phyloP scores from a whole-genome alignment of 768 basidiomycete genomes.

The Lentinula aciculospora region DNA sequence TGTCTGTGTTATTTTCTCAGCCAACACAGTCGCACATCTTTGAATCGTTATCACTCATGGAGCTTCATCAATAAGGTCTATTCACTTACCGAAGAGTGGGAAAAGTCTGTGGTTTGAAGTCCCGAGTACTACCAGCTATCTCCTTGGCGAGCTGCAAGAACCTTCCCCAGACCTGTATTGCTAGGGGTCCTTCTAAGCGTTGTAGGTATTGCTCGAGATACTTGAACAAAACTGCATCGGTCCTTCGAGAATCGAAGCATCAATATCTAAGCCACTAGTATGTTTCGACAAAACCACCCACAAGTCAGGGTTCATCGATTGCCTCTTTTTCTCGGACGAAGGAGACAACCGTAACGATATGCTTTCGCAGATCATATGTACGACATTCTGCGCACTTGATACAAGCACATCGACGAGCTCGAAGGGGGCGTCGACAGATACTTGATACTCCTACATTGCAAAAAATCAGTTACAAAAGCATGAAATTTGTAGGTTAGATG shows the following conservation, averaged over 20 bases:
- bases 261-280: constrained; percentile 7
- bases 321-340: constrained; percentile 56
- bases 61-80: not conserved
- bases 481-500: not conserved
- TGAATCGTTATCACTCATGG: constrained; percentile 3
- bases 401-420: constrained; percentile 81
- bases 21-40: constrained; percentile 73
- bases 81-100: constrained; percentile 59
- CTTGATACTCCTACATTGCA: constrained; percentile 27
- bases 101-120: constrained; percentile 69
- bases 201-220: constrained; percentile 86
- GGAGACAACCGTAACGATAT: constrained; percentile 56
- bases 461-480: constrained; percentile 8
- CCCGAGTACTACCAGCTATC: constrained; percentile 54
- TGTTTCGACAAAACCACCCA: constrained; percentile 26
- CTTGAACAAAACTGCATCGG: constrained; percentile 66
- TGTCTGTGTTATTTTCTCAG: constrained; percentile 83
- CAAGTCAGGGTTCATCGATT: constrained; percentile 62
- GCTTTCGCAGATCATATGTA: constrained; percentile 86
- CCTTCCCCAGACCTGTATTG: constrained; percentile 87
- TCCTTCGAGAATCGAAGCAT: constrained; percentile 34
- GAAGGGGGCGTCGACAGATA: constrained; percentile 53
- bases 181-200: constrained; percentile 84
- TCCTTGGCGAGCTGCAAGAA: constrained; percentile 78
- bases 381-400: constrained; percentile 78